Evolutionary conservation across 176 grass and related monocot species (phyloP), one percentile per base, ranked within the genome.

Genomic region (Eragrostis curvula): DNA sequence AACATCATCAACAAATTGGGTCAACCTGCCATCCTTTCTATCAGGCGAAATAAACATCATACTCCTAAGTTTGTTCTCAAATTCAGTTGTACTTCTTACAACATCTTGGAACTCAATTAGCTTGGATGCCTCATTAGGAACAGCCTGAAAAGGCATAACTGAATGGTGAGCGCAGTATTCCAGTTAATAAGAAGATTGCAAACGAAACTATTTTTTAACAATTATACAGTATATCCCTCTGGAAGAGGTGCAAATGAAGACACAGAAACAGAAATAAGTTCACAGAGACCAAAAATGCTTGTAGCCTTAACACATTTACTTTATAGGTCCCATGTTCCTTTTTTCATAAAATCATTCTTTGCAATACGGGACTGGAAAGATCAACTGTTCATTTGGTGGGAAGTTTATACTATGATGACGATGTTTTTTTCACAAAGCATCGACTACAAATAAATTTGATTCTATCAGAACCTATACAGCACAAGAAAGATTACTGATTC

Each of bases 91-190:
- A 79, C 87, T 83, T 89, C 85, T 86, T 49, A 98, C 82, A 76
- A 95, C 88, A 91, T 91, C 87, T 91, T 98, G 90, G 60, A 98
- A 98, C 30, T 93, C 92, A 74, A 81, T 80, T 46, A 98, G 82
- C 79, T 95, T 98, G 39, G 96, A 95, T 36, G 90, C 92, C 78
- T 89, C 90, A 79, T 88, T 84, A 50, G 96, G 96, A 71, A 98
- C 93, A 91, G 90, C 92, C 92, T 98, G 84, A 87, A 92, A 92
- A 42, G 62, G 84, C 12, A 75, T 32, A 81, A 83, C 18, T 73
- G 20, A 75, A 73, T 68, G 45, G 67, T 77, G 47, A 13, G 3
- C 14, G 9, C 47, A 48, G 11, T 60, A 60, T 10, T 27, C 30
- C 14, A 61, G 73, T 79, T 73, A 83, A 67, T 70, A 61, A 55